phyloP scores from a whole-genome alignment of 371 early-diverging fungal species.

The Lichtheimia hyalospora region DNA sequence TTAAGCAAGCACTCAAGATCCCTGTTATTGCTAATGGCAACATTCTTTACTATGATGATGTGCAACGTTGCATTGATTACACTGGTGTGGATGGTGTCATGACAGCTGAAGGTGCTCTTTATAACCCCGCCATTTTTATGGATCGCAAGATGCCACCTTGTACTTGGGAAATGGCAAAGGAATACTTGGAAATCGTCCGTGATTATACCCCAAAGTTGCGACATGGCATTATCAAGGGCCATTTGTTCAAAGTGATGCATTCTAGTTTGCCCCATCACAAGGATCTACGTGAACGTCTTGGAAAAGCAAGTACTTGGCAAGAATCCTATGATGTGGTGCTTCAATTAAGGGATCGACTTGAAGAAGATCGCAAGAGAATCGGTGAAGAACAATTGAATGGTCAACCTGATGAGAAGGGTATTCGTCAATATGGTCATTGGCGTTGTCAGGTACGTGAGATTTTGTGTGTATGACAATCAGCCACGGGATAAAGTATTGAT shows the following conservation, averaged over 20 bases:
- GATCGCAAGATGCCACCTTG: constrained; percentile 54
- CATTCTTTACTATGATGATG: constrained; percentile 89
- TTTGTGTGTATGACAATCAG: neutral
- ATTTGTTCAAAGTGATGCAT: constrained; percentile 93
- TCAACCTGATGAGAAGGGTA: constrained; percentile 57
- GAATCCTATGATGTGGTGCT: constrained; percentile 57
- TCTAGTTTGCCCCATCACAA: constrained; percentile 78
- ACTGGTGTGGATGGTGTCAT: constrained; percentile 98
- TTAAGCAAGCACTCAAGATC: constrained; percentile 84
- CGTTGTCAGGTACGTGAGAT: constrained; percentile 34
- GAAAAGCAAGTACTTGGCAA: constrained; percentile 58
- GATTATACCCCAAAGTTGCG: constrained; percentile 46
- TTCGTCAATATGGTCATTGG: constrained; percentile 74
- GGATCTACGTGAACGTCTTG: constrained; percentile 77
- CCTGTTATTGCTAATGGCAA: constrained; percentile 99
- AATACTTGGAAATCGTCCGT: constrained; percentile 83
- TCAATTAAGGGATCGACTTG: constrained; percentile 63
- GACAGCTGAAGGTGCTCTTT: constrained; percentile 91
- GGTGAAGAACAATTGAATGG: constrained; percentile 39
- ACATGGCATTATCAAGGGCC: constrained; percentile 72
- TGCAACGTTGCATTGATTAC: constrained; percentile 82
- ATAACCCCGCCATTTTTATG: constrained; percentile 87
- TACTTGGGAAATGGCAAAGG: constrained; percentile 79
- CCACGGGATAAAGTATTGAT: neutral
- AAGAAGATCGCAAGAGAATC: constrained; percentile 37